Conservation (phyloP, 768 basidiomycete genomes). For the Mrakia hoshinonis region DNA sequence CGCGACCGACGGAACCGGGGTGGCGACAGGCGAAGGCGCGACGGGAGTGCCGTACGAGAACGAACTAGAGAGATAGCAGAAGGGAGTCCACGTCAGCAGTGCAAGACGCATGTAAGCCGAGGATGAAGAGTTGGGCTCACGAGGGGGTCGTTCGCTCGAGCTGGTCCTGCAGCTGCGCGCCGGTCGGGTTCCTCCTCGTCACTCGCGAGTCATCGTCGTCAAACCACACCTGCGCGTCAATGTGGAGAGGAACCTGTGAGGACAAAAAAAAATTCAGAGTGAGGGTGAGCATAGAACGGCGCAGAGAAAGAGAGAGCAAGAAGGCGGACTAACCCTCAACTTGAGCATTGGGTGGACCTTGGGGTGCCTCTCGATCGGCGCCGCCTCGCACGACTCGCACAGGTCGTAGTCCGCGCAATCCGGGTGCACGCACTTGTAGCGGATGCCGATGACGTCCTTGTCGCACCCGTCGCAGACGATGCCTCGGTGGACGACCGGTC, state of each 20-base stretch:
- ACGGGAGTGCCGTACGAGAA: neutral
- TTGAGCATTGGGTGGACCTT: constrained; percentile 19
- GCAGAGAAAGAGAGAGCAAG: neutral
- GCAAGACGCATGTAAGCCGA: too few species aligned
- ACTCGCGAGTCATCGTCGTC: neutral
- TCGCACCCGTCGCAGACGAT: constrained; percentile 31
- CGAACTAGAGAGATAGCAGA: too few species aligned
- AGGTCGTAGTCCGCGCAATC: constrained; percentile 73
- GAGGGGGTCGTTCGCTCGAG: constrained; percentile 50
- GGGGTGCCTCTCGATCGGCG: constrained; percentile 6
- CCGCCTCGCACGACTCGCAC: constrained; percentile 23
- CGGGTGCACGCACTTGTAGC: constrained; percentile 79
- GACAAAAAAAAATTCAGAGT: neutral
- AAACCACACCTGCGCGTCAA: constrained; percentile 3
- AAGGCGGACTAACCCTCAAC: neutral
- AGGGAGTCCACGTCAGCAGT: too few species aligned
- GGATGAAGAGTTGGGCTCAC: too few species aligned
- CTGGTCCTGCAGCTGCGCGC: constrained; percentile 66
- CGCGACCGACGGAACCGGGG: neutral
- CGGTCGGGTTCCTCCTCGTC: constrained; percentile 55
- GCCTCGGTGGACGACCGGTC: neutral
- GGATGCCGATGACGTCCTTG: constrained; percentile 51
- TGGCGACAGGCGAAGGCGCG: neutral
- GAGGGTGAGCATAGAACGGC: too few species aligned
- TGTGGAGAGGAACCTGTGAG: neutral